phyloP scores from a whole-genome alignment of 108 stramenopile species.

The Cyclotella sp. region DNA sequence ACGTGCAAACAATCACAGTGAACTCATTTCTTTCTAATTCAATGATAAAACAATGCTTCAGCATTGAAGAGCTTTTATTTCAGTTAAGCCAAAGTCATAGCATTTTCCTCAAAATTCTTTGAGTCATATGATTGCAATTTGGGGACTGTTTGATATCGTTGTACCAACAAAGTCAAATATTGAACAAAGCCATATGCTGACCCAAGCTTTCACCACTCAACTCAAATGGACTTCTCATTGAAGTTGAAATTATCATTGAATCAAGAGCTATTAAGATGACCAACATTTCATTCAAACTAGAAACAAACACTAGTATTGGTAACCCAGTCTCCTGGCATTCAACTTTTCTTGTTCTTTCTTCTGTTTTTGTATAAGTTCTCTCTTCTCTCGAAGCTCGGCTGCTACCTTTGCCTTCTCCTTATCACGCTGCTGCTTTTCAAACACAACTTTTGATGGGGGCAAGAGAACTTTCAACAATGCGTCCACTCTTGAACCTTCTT shows the following conservation, averaged over 20 bases:
- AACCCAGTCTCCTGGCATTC: conserved; percentile 34
- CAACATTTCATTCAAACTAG: neutral
- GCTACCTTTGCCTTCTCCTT: conserved; percentile 77
- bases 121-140: no score
- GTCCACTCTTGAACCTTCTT: conserved; percentile 66
- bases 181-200: no score
- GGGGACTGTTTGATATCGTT: no score
- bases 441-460: conserved; percentile 77
- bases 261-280: neutral
- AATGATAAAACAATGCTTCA: no score
- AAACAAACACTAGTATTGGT: conserved; percentile 27
- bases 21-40: no score
- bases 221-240: neutral
- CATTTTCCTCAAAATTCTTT: no score
- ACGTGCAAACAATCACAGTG: no score
- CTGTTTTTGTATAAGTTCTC: conserved; percentile 59
- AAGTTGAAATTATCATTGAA: neutral
- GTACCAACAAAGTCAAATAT: no score
- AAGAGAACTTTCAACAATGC: conserved; percentile 73
- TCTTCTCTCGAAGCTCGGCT: conserved; percentile 73
- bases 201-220: no score
- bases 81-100: no score
- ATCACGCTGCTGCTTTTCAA: conserved; percentile 71
- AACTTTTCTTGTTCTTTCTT: conserved; percentile 62
- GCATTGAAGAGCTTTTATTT: no score